Conservation (phyloP, 2,329 filamentous ascomycete genomes). For the Esteya vermicola region DNA sequence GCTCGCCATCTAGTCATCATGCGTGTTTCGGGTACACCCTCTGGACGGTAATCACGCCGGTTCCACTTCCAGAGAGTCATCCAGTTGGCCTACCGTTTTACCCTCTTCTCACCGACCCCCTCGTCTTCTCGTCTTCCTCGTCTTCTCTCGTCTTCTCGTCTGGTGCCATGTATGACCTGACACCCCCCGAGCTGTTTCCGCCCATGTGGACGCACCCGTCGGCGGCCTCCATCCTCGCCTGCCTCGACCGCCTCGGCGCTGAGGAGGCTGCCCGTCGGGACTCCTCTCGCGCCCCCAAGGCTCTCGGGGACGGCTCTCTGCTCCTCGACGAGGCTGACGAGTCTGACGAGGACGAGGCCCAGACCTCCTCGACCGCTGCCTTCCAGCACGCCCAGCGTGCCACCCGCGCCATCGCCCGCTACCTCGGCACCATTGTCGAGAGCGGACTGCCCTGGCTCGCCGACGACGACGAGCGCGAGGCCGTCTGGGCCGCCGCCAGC, state of each 20-base stretch:
- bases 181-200: conserved; percentile 49
- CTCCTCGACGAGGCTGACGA: conserved; percentile 26
- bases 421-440: conserved; percentile 55
- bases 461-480: conserved; percentile 50
- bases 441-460: conserved; percentile 55
- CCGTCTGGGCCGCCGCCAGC: conserved; percentile 67
- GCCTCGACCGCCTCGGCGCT: conserved; percentile 43
- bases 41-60: no score
- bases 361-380: conserved; percentile 22
- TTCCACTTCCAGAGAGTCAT: no score
- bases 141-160: no score
- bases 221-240: conserved; percentile 45
- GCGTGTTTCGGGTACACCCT: no score
- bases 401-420: conserved; percentile 39
- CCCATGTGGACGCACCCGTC: conserved; percentile 67
- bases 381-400: conserved; percentile 23
- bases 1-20: no score
- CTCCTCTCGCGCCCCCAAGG: neutral
- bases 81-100: no score
- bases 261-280: neutral
- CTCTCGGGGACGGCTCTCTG: conserved; percentile 45
- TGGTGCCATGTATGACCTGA: neutral
- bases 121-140: no score
- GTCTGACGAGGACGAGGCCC: no score
- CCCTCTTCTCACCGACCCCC: no score